A percentile compares a stretch with the other conserved stretches of the same genome.
Conservation (phyloP, 768 basidiomycete species). For the Butyriboletus loyo region DNA sequence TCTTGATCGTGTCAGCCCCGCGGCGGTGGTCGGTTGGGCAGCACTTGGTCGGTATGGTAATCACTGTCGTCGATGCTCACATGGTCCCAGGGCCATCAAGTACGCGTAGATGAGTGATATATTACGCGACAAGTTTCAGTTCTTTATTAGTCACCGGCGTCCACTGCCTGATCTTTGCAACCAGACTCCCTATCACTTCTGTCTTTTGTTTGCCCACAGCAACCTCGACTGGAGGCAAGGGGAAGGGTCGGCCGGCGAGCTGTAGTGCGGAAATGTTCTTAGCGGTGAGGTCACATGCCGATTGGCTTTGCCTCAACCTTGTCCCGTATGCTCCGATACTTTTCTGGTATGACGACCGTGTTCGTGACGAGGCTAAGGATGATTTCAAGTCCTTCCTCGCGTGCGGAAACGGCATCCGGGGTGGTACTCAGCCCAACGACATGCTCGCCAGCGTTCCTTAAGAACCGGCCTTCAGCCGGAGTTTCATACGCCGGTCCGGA, state of each 20-base stretch:
- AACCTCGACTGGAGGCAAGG: slow-evolving; percentile 38
- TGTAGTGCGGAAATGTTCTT: slow-evolving; percentile 25
- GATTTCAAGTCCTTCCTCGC: slow-evolving; percentile 71
- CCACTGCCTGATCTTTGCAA: slow-evolving; percentile 47
- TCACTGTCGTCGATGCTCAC: neutral
- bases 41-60: neutral
- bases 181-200: slow-evolving; percentile 66
- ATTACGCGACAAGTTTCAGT: slow-evolving; percentile 8
- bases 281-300: neutral
- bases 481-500: slow-evolving; percentile 90
- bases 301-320: slow-evolving; percentile 68
- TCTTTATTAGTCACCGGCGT: no score
- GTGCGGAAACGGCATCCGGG: slow-evolving; percentile 81
- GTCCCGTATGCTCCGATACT: slow-evolving; percentile 63
- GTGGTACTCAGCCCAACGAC: slow-evolving; percentile 96
- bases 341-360: slow-evolving; percentile 69
- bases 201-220: slow-evolving; percentile 65
- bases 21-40: neutral
- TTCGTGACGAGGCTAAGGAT: slow-evolving; percentile 85
- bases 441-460: slow-evolving; percentile 73
- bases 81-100: neutral
- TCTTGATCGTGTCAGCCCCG: neutral
- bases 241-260: slow-evolving; percentile 58
- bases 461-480: slow-evolving; percentile 78
- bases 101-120: neutral